Conservation (phyloP, 2,329 filamentous ascomycete species). For the Phyllosticta paracitricarpa region DNA sequence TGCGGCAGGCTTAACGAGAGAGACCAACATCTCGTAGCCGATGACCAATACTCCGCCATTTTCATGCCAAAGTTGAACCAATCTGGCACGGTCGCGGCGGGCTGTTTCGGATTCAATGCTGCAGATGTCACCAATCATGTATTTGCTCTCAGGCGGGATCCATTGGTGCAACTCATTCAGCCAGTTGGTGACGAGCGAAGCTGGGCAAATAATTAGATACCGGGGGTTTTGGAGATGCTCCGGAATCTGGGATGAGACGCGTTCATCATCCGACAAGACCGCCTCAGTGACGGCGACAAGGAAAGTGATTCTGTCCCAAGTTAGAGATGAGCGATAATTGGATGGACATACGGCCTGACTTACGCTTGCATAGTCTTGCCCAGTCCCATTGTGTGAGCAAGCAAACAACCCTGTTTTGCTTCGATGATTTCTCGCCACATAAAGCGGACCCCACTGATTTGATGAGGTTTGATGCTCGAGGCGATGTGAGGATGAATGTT, state of each 20-base stretch:
- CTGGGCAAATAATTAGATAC: constrained; percentile 65
- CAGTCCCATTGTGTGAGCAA: constrained; percentile 85
- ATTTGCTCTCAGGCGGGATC: constrained; percentile 32
- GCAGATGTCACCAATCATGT: constrained; percentile 46
- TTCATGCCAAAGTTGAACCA: constrained; percentile 45
- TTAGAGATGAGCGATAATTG: not conserved
- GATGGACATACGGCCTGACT: constrained; percentile 16
- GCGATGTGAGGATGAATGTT: constrained; percentile 57
- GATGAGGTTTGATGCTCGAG: constrained; percentile 62
- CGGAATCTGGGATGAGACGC: constrained; percentile 58
- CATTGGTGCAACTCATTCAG: constrained; percentile 63
- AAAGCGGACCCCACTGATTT: constrained; percentile 72
- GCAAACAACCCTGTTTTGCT: constrained; percentile 61
- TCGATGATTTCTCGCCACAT: constrained; percentile 77
- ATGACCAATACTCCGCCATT: constrained; percentile 66
- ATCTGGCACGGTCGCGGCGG: constrained; percentile 26
- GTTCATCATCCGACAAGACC: constrained; percentile 46
- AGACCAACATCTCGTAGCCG: constrained; percentile 61
- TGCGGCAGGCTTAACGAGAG: constrained; percentile 20
- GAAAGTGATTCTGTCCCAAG: constrained; percentile 53
- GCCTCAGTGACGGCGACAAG: constrained; percentile 64
- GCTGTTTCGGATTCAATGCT: constrained; percentile 41
- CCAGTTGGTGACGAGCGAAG: constrained; percentile 74
- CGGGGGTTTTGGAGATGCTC: constrained; percentile 43
- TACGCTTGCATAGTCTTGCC: constrained; percentile 85